Evolutionary conservation across 179 eudicot genomes (phyloP).

Genomic region (Gypsophila paniculata): DNA sequence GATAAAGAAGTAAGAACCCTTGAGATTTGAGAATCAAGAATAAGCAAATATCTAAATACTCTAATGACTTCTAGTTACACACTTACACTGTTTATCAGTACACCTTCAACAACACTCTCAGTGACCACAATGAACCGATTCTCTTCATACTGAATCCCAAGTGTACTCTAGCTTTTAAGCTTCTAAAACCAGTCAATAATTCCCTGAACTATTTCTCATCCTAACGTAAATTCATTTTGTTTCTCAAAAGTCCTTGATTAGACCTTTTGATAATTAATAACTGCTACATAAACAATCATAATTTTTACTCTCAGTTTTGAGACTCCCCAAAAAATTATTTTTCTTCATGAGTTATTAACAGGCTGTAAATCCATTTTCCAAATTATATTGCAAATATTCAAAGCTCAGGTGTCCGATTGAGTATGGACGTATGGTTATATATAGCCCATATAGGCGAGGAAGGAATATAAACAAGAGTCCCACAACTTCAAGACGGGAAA

Average conservation of each 20-base stretch:
- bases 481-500: not conserved
- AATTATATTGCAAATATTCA: not conserved
- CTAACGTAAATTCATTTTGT: slow-evolving; percentile 9
- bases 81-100: no score
- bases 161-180: no score
- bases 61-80: no score
- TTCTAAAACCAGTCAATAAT: not conserved
- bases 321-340: not conserved
- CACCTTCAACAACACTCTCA: no score
- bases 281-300: not conserved
- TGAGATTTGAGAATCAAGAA: no score
- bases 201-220: slow-evolving; percentile 2
- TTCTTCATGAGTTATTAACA: not conserved
- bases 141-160: no score
- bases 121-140: no score
- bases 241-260: not conserved
- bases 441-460: not conserved
- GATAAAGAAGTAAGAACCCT: not conserved
- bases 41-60: no score
- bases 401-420: not conserved
- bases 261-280: no score
- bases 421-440: not conserved
- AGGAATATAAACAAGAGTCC: not conserved
- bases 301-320: not conserved
- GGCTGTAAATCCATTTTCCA: not conserved